Base-by-base conservation (phyloP, 306 rosid genomes). In the Vigna unguiculata region DNA sequence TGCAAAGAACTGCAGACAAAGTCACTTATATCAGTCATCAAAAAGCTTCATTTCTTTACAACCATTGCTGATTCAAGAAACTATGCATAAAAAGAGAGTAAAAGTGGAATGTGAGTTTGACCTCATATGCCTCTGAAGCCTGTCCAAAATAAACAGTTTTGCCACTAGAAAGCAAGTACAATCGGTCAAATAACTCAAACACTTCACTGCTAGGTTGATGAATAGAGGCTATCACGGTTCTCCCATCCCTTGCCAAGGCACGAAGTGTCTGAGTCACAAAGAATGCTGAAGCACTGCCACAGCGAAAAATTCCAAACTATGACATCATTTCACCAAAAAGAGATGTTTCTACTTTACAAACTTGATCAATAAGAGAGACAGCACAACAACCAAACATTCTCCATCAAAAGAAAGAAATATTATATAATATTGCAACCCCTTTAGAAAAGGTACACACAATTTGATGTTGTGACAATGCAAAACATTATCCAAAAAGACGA, bases 131-230 rank as follows among this genome's bases (percentile, higher is more conserved):
- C 6, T 95, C 99, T 0, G 93, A 88, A 65, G 93, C 98, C 71
- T 88, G 91, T 32, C 98, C 99, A 74, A 92, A 95, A 78, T 92
- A 95, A 47, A 95, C 97, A 79, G 98, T 92, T 84, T 95, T 92
- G 59, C 99, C 97, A 0, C 97, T 89, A 30, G 99, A 95, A 64
- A 95, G 98, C 88, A 95, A 87, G 78, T 81, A 95, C 74, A 95
- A 63, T 85, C 81, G 97, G 81, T 95, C 98, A 86, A 95, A 95
- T 2, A 95, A 89, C 78, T 92, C 98, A 76, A 95, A 95, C 30
- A 92, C 99, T 88, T 95, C 98, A 91, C 99, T 95, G 83, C 99
- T 95, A 0, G 99, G 99, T 70, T 95, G 99, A 77, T 95, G 99
- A 79, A 95, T 91, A 0, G 99, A 95, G 48, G 99, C 99, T 75